A percentile compares a stretch with the other conserved stretches of the same genome.
Conservation (phyloP, 2,329 filamentous ascomycete genomes). For the Emericellopsis cladophorae region DNA sequence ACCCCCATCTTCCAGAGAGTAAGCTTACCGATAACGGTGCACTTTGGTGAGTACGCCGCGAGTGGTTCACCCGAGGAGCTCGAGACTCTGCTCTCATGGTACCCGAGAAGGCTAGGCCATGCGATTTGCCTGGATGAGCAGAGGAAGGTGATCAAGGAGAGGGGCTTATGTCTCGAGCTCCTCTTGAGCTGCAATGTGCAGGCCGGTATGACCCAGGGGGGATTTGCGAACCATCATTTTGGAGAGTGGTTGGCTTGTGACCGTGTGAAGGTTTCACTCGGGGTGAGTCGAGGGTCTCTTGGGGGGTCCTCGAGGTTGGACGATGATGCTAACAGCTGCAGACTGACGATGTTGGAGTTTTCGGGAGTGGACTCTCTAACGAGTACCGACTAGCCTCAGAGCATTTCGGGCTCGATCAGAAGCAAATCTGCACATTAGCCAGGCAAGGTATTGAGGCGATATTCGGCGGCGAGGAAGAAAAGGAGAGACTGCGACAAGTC, state of each 20-base stretch:
- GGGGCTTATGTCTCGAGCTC: slow-evolving; percentile 55
- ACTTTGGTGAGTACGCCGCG: slow-evolving; percentile 60
- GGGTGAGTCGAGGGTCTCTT: slow-evolving; percentile 37
- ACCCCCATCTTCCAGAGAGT: slow-evolving; percentile 45
- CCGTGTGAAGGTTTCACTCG: slow-evolving; percentile 39
- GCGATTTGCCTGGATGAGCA: slow-evolving; percentile 60
- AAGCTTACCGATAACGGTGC: slow-evolving; percentile 55
- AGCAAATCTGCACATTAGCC: slow-evolving; percentile 40
- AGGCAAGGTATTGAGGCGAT: slow-evolving; percentile 50
- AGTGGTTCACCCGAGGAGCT: slow-evolving; percentile 50
- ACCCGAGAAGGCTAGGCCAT: slow-evolving; percentile 61
- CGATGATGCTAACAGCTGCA: slow-evolving; percentile 16
- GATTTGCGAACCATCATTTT: slow-evolving; percentile 62
- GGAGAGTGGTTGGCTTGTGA: slow-evolving; percentile 47
- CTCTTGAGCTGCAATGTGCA: slow-evolving; percentile 75
- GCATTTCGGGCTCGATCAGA: slow-evolving; percentile 47
- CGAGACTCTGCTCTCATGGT: slow-evolving; percentile 47
- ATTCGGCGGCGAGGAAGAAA: slow-evolving; percentile 53
- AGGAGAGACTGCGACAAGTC: slow-evolving; percentile 34
- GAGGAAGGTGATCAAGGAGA: slow-evolving; percentile 35
- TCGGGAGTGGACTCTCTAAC: slow-evolving; percentile 62
- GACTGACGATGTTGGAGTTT: slow-evolving; percentile 79
- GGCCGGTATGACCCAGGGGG: slow-evolving; percentile 57
- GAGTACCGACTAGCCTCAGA: slow-evolving; percentile 63
- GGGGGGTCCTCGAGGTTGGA: background rate